Base-by-base conservation (phyloP, 371 early-diverging fungal genomes). In the Mortierella sp. region DNA sequence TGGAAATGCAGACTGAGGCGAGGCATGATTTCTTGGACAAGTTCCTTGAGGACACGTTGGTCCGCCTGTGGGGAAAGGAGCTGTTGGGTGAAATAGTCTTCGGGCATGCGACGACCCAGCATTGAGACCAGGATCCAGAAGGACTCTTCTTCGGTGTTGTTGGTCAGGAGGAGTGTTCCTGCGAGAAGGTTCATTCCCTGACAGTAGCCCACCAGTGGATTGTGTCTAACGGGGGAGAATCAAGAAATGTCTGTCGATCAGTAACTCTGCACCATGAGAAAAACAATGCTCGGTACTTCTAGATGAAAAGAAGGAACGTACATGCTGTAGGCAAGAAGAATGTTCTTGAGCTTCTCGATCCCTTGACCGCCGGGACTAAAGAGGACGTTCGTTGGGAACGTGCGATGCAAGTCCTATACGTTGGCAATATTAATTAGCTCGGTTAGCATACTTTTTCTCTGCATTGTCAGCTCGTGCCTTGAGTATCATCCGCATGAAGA, bases 171-270 rank as follows among this genome's bases (percentile, higher is more conserved):
- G 19, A 89, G 54, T 2, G 85, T 88, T 13, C 88, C 89, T 16
- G 88, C 88, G 26, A 89, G 81, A 28, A 89, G 78, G 45, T 89
- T 89, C 88, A 89, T 88, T 50, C 89, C 85, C 72, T 89, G 89
- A 54, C 89, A 89, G 42, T 89, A 89, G 9, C 89, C 89, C 11
- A 89, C 84, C 19, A 70, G 73, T 1, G 89, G 89, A 72, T 89
- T 88, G 42, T 89, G 87, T 0, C 84, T 84, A 80, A 26, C 45
- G 26, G 11, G 4, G 26, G 42, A 16, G 11, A 26, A 24, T n/a
- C 19, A 57, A 31, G 19, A 48, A n/a, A 19, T 0, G 21, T 24
- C 28, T 11, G 3, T 9, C 44, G 0, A 38, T 26, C 6, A 63
- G 9, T 63, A 34, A 3, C 34, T 14, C 1, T 34, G 45, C 16